These are phyloP conservation scores for Pyrenochaeta sp. DNA, from an alignment of 2,329 filamentous ascomycete species.

Conservation along the genomic window DNA sequence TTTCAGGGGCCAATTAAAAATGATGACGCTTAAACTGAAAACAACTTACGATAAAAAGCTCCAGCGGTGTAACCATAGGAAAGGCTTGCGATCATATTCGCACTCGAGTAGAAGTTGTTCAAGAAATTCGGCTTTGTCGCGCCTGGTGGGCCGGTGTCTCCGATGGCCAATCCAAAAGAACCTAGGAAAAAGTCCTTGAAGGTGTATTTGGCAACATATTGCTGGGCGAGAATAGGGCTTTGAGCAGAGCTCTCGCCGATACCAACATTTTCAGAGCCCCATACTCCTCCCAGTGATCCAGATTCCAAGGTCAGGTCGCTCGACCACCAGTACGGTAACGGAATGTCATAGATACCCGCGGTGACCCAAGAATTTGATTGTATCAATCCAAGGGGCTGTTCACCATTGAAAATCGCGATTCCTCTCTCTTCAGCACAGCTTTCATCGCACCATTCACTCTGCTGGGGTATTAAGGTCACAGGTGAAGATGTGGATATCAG, in stretches of 20 bases:
- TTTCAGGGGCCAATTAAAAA: too few relatives aligned
- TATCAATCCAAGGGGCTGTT: slow-evolving; percentile 30
- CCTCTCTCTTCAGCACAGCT: slow-evolving; percentile 41
- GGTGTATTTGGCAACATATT: slow-evolving; percentile 27
- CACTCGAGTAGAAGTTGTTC: slow-evolving; percentile 15
- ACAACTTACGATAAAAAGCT: slow-evolving; percentile 43
- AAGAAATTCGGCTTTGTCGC: slow-evolving; percentile 29
- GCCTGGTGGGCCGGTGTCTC: slow-evolving; percentile 10
- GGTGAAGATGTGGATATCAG: slow-evolving; percentile 42
- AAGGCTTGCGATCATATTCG: slow-evolving; percentile 26
- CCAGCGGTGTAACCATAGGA: slow-evolving; percentile 48
- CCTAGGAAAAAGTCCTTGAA: slow-evolving; percentile 40
- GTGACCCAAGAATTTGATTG: slow-evolving; percentile 24
- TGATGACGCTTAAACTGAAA: too few relatives aligned
- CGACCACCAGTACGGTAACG: slow-evolving; percentile 27
- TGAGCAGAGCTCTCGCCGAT: slow-evolving; percentile 29
- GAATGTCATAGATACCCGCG: slow-evolving; percentile 21
- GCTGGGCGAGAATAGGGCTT: slow-evolving; percentile 15
- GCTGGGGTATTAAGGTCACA: slow-evolving; percentile 31
- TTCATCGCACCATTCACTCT: slow-evolving; percentile 34
- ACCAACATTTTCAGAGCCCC: slow-evolving; percentile 34
- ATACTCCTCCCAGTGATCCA: slow-evolving; percentile 17
- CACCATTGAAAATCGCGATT: slow-evolving; percentile 21
- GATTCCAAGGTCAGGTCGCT: slow-evolving; percentile 6
- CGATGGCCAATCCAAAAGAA: slow-evolving; percentile 35